Base-by-base conservation (phyloP, 2,329 filamentous ascomycete genomes). In the Exserohilum rostratum region DNA sequence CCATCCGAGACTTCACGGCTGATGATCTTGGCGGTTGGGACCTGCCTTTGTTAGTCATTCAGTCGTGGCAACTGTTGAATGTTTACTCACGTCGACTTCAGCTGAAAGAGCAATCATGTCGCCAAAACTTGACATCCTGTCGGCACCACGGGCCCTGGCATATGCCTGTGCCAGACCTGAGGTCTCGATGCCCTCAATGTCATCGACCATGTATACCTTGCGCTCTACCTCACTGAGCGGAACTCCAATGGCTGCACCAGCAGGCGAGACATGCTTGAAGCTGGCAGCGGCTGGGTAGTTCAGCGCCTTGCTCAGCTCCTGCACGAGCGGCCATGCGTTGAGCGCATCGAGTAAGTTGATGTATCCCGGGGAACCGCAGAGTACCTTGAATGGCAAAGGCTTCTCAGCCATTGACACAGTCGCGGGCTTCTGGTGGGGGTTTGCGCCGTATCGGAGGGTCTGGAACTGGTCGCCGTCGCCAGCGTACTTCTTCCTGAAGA, bases 51-150 rank as follows among this genome's bases (percentile, higher is more conserved):
- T 62, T 33, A 61, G 57, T 11, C 39, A 13, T 25, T 25, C 3
- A 37, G 7, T 27, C 25, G 3, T 1, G 33, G 31, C 17, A n/a
- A 25, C 29, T 6, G 11, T 22, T 42, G n/a, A 5, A 13, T 12
- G 17, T 34, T n/a, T 46, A 58, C 65, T 42, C 51, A 70, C 84
- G 75, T 99, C 95, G 53, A 97, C 93, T 50, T 91, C 80, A 72
- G 96, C 90, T 62, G 91, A 96, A 29, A 98, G 86, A 37, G 93
- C 95, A 73, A 98, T 96, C 76, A 98, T 85, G 77, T 99, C 95
- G 61, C 95, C 95, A 73, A 98, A 99, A 80, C 91, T 96, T 78
- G 92, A 96, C 95, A 98, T 98, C 68, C 95, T 90, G 80, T 99
- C 95, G 44, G 95, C 93, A 63, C 95, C 95, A 72, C 95, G 88